These are phyloP conservation scores for Hypericum perforatum DNA, from an alignment of 345 rosid species.

Conservation along the genomic window DNA sequence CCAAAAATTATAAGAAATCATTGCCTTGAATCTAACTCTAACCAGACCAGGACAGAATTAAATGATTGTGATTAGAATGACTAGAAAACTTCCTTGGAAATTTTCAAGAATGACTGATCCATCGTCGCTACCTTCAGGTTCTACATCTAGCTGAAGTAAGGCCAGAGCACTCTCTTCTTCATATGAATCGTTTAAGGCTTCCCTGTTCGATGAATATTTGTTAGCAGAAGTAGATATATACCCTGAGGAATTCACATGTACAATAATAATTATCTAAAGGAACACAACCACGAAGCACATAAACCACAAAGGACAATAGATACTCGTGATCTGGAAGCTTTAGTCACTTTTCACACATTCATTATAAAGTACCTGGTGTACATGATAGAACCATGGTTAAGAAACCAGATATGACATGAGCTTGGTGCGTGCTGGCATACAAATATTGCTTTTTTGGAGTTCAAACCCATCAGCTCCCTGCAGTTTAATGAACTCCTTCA, in stretches of 20 bases:
- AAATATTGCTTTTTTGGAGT: conserved; percentile 69
- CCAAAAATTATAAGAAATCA: conserved; percentile 16
- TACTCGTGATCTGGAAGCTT: too few species aligned
- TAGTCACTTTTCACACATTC: too few species aligned
- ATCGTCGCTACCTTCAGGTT: conserved; percentile 23
- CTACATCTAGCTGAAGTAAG: conserved; percentile 31
- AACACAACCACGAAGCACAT: too few species aligned
- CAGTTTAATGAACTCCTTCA: conserved; percentile 11
- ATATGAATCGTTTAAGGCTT: conserved; percentile 25
- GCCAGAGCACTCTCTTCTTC: conserved; percentile 32
- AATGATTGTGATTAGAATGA: conserved; percentile 22
- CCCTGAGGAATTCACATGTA: neutral
- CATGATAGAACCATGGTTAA: conserved; percentile 61
- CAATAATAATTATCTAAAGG: too few species aligned
- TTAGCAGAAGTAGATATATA: conserved; percentile 10
- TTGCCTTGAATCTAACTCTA: conserved; percentile 8
- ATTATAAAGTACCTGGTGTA: conserved; percentile 42
- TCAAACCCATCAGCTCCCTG: conserved; percentile 52
- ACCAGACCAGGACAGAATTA: conserved; percentile 14
- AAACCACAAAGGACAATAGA: too few species aligned
- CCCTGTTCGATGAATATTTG: conserved; percentile 36
- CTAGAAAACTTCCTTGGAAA: conserved; percentile 25
- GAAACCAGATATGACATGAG: conserved; percentile 75
- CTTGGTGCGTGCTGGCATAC: conserved; percentile 58
- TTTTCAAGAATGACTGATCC: conserved; percentile 26